Conservation (phyloP, 495 filamentous ascomycete species). For the Penicillium crystallinum region DNA sequence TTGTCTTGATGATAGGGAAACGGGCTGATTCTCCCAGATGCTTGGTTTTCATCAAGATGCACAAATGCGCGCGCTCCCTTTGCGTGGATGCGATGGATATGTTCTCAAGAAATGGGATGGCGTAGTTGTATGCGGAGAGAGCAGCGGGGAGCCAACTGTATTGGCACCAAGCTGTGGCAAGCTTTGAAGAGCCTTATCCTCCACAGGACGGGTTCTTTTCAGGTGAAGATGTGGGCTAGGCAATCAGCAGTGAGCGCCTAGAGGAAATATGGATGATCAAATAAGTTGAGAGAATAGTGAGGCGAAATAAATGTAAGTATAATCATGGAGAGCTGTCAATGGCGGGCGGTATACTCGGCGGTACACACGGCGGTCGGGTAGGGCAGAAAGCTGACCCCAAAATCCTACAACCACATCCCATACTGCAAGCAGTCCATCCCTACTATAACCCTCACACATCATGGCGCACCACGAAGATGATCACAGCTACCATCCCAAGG, state of each 20-base stretch:
- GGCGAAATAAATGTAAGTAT: not conserved
- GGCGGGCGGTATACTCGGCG: slow-evolving; percentile 18
- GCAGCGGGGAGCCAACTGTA: slow-evolving; percentile 28
- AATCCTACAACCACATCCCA: slow-evolving; percentile 27
- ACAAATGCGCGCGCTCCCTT: not conserved
- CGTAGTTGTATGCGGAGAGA: slow-evolving; percentile 14
- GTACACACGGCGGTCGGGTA: slow-evolving; percentile 6
- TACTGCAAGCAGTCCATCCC: slow-evolving; percentile 24
- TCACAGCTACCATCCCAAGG: slow-evolving; percentile 65
- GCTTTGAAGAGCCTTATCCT: slow-evolving; percentile 2
- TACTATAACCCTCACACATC: slow-evolving; percentile 26
- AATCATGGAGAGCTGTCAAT: slow-evolving; percentile 8
- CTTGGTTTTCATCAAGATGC: not conserved
- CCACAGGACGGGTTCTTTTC: not conserved
- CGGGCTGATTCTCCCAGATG: not conserved
- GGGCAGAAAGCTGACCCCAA: slow-evolving; percentile 33
- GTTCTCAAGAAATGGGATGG: slow-evolving; percentile 8
- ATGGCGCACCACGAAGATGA: slow-evolving; percentile 48
- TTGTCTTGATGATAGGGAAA: not conserved
- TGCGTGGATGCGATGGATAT: not conserved
- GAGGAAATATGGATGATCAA: not conserved
- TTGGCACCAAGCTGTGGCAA: slow-evolving; percentile 19
- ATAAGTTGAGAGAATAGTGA: not conserved
- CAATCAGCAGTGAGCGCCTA: not conserved
- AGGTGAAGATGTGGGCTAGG: not conserved